A percentile compares a stretch with the other conserved stretches of the same genome.
Conservation (phyloP, 2,329 filamentous ascomycete genomes). For the Fusarium equiseti region DNA sequence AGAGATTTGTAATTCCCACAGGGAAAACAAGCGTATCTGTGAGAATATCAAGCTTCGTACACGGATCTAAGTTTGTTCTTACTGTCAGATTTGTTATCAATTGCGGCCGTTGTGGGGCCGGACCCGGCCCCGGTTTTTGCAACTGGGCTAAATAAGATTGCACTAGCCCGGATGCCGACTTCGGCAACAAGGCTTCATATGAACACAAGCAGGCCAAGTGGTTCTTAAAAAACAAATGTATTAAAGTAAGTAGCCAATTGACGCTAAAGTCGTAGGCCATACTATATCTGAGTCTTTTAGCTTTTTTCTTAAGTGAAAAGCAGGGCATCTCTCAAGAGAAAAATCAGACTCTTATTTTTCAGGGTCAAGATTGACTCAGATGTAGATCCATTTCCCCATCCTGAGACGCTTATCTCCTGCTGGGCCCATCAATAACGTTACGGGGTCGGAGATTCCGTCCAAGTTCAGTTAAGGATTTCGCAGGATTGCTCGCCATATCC, state of each 20-base stretch:
- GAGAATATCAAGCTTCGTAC: neutral
- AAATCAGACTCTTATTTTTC: conserved; percentile 7
- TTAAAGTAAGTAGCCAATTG: no score
- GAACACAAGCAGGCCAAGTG: neutral
- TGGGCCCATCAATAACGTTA: neutral
- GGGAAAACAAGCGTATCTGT: neutral
- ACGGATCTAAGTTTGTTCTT: neutral
- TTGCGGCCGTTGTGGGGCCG: conserved; percentile 20
- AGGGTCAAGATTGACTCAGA: conserved; percentile 14
- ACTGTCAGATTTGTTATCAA: neutral
- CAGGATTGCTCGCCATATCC: conserved; percentile 13
- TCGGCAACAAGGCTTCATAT: conserved; percentile 33
- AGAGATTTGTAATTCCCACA: neutral
- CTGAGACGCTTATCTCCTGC: conserved; percentile 28
- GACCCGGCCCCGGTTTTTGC: conserved; percentile 14
- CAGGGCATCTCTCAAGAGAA: neutral
- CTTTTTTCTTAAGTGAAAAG: neutral
- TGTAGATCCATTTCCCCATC: conserved; percentile 13
- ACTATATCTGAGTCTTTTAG: neutral
- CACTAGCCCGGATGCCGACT: conserved; percentile 21
- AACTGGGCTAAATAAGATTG: neutral
- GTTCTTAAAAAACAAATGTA: neutral
- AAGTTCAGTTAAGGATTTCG: conserved; percentile 13
- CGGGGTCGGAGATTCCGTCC: neutral
- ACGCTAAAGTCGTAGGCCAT: neutral